Base-by-base conservation (phyloP, 129 eudicot species). In the Logfia minima region DNA sequence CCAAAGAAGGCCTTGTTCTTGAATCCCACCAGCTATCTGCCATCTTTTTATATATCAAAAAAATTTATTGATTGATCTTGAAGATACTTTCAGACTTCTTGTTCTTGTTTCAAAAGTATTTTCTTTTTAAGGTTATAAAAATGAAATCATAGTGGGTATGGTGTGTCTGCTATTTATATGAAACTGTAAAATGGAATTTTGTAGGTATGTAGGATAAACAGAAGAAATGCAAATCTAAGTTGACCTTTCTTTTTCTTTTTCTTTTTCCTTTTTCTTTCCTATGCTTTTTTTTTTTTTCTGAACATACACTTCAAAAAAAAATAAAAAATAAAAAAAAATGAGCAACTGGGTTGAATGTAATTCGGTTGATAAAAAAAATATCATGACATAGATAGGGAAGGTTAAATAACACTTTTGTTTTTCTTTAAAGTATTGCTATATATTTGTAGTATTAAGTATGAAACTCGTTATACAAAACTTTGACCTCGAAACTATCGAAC, bases 21-120 rank as follows among this genome's bases (percentile, higher is more conserved):
- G 80, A 66, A 55, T 92, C 94, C 96, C 96, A 92, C 98, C 98
- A 92, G 70, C 84, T 88, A 66, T 88, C 95, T 62, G 87, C 84
- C 92, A 84, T 88, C 80, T 76, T 34, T 22, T 21, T 60, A 60
- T 61, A 66, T 59, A 75, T 39, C 71, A 67, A 68, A 32, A 32
- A 19, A 24, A 22, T 66, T 66, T 81, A 68, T 58, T 68, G 70
- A 68, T 58, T 68, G 75, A 74, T 81, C 76, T 80, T 74, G 39
- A 74, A 74, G 75, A 74, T 67, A 48, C 65, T 45, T 70, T 35
- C 24, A 56, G 84, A 45, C 61, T 60, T 75, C 23, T 71, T 78
- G 51, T 67, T 37, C 29, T 70, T 70, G 51, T 66, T 63, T 6
- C 14, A 32, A 59, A 60, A 10, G 34, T 62, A 32, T 13, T 19